These are phyloP conservation scores for Beauveria asiatica DNA, from an alignment of 2,329 filamentous ascomycete species.

Conservation along the genomic window DNA sequence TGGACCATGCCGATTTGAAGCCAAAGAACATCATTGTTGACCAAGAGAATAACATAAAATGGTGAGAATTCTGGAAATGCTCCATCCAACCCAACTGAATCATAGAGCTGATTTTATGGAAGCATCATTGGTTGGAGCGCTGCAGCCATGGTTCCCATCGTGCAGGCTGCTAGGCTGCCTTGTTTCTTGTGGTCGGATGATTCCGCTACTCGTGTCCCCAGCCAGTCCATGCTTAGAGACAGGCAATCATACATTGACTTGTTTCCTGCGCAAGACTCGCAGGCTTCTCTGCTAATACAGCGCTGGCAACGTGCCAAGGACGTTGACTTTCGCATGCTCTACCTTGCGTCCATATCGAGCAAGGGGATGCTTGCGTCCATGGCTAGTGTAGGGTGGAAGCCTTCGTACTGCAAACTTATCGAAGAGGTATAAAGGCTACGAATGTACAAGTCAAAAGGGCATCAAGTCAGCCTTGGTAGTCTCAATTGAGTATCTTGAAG, in stretches of 20 bases:
- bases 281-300: not conserved
- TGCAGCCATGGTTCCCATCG: conserved; percentile 3
- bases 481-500: too few species aligned
- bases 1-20: conserved; percentile 5
- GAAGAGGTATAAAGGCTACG: not conserved
- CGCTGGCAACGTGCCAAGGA: conserved; percentile 4
- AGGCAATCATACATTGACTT: not conserved
- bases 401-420: conserved; percentile 1
- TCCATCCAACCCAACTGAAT: not conserved
- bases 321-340: conserved; percentile 5
- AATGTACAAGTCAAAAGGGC: too few species aligned
- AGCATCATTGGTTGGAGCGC: conserved; percentile 6
- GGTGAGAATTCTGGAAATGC: not conserved
- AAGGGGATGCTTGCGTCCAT: conserved; percentile 7
- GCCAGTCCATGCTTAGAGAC: not conserved
- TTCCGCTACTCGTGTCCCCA: not conserved
- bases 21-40: conserved; percentile 4
- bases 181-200: conserved; percentile 6
- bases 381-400: conserved; percentile 7
- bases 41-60: not conserved
- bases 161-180: conserved; percentile 2
- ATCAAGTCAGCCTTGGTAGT: too few species aligned
- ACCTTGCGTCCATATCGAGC: conserved; percentile 1
- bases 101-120: not conserved
- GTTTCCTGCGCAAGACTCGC: not conserved